These are phyloP conservation scores for Vanrija humicola DNA, from an alignment of 1,284 basidiomycete species.

Conservation along the genomic window DNA sequence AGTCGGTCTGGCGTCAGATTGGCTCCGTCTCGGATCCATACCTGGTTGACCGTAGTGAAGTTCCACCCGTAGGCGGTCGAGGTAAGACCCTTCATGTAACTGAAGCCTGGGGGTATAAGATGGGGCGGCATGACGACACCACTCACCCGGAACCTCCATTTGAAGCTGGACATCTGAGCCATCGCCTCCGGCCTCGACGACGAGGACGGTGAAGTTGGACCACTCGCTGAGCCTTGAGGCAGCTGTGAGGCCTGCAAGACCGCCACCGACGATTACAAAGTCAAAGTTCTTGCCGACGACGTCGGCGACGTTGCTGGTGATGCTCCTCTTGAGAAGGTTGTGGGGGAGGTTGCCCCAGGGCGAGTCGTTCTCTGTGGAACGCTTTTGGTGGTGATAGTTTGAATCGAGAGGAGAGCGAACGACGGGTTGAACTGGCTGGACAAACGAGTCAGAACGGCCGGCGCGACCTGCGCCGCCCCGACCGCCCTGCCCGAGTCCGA, in stretches of 20 bases:
- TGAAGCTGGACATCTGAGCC: slow-evolving; percentile 53
- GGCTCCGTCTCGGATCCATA: not conserved
- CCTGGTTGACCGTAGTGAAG: slow-evolving; percentile 58
- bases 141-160: slow-evolving; percentile 49
- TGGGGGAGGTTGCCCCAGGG: slow-evolving; percentile 22
- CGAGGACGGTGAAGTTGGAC: slow-evolving; percentile 61
- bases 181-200: slow-evolving; percentile 66
- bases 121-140: slow-evolving; percentile 23
- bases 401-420: too few relatives aligned
- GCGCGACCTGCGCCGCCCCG: too few relatives aligned
- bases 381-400: too few relatives aligned
- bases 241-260: slow-evolving; percentile 67
- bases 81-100: slow-evolving; percentile 40
- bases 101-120: slow-evolving; percentile 19
- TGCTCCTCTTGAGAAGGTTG: slow-evolving; percentile 20
- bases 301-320: slow-evolving; percentile 31
- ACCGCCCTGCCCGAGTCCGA: too few relatives aligned
- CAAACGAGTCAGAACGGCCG: too few relatives aligned
- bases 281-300: slow-evolving; percentile 40
- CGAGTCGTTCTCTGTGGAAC: too few relatives aligned
- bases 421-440: too few relatives aligned
- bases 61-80: slow-evolving; percentile 60
- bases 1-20: slow-evolving; percentile 48
- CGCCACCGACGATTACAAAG: slow-evolving; percentile 55
- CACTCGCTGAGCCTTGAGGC: slow-evolving; percentile 67